Evolutionary conservation across 1,139 yeast species (phyloP).

Genomic region (Blastobotrys indianensis): DNA sequence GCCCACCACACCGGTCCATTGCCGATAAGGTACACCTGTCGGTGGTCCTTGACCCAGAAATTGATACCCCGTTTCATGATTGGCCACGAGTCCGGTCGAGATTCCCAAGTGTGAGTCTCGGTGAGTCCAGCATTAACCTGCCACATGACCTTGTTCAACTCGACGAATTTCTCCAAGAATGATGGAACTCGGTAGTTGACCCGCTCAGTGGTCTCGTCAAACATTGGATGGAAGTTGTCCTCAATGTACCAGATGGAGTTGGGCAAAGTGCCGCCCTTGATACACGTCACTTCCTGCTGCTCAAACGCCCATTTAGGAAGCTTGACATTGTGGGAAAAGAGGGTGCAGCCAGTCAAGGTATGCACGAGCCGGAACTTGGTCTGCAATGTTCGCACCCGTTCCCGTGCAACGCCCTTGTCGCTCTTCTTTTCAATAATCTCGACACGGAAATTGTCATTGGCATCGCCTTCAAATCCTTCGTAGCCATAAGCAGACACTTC

Average conservation of each 20-base stretch:
- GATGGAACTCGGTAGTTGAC: slow-evolving; percentile 58
- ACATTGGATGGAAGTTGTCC: slow-evolving; percentile 46
- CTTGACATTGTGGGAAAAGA: slow-evolving; percentile 80
- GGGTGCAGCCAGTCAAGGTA: slow-evolving; percentile 81
- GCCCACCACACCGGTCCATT: slow-evolving; percentile 91
- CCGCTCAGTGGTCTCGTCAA: slow-evolving; percentile 41
- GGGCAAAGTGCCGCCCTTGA: slow-evolving; percentile 68
- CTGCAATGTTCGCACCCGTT: slow-evolving; percentile 66
- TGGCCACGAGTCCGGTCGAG: slow-evolving; percentile 88
- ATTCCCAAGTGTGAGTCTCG: slow-evolving; percentile 81
- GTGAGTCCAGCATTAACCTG: slow-evolving; percentile 77
- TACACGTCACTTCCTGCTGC: slow-evolving; percentile 95
- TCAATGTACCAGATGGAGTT: slow-evolving; percentile 88
- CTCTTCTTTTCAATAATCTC: slow-evolving; percentile 69
- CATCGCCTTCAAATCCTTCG: slow-evolving; percentile 89
- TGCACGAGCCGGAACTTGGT: slow-evolving; percentile 85
- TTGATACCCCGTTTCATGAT: slow-evolving; percentile 83
- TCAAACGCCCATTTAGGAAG: slow-evolving; percentile 95
- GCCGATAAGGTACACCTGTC: slow-evolving; percentile 82
- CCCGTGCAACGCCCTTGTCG: slow-evolving; percentile 52
- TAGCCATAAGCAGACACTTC: slow-evolving; percentile 91
- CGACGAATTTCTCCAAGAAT: slow-evolving; percentile 66
- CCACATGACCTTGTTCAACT: slow-evolving; percentile 90
- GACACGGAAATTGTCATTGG: slow-evolving; percentile 89
- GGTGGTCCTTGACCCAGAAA: slow-evolving; percentile 78